phyloP scores from a whole-genome alignment of 164 flowering plant species.

The Vitis cinerea region DNA sequence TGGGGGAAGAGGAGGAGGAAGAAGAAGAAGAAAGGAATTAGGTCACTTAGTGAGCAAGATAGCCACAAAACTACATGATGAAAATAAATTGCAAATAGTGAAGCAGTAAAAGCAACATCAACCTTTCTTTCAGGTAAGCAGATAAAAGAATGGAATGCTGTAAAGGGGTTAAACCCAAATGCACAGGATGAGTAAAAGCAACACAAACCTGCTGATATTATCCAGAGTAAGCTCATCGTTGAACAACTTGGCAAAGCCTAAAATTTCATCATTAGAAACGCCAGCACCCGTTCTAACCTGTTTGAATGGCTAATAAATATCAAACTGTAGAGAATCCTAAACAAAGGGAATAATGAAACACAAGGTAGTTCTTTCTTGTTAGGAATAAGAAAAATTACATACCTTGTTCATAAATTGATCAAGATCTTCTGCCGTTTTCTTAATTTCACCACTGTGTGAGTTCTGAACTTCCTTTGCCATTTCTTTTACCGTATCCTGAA shows the following conservation, averaged over 20 bases:
- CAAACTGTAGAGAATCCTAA: neutral
- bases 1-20: neutral
- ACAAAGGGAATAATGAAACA: neutral
- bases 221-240: conserved; percentile 96
- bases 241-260: conserved; percentile 93
- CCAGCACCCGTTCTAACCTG: conserved; percentile 79
- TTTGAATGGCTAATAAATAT: neutral
- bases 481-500: conserved; percentile 93
- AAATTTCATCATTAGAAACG: conserved; percentile 87
- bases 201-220: conserved; percentile 84
- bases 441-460: conserved; percentile 82
- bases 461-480: conserved; percentile 96
- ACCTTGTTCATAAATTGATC: conserved; percentile 83
- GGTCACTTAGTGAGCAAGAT: too few species aligned
- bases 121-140: too few species aligned
- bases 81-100: too few species aligned
- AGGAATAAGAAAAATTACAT: neutral
- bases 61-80: too few species aligned
- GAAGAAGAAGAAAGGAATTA: too few species aligned
- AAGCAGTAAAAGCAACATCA: too few species aligned
- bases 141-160: too few species aligned
- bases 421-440: conserved; percentile 92
- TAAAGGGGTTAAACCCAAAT: too few species aligned
- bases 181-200: neutral
- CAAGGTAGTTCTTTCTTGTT: neutral